phyloP scores from a whole-genome alignment of 768 basidiomycete species.

The Collybiopsis confluens region DNA sequence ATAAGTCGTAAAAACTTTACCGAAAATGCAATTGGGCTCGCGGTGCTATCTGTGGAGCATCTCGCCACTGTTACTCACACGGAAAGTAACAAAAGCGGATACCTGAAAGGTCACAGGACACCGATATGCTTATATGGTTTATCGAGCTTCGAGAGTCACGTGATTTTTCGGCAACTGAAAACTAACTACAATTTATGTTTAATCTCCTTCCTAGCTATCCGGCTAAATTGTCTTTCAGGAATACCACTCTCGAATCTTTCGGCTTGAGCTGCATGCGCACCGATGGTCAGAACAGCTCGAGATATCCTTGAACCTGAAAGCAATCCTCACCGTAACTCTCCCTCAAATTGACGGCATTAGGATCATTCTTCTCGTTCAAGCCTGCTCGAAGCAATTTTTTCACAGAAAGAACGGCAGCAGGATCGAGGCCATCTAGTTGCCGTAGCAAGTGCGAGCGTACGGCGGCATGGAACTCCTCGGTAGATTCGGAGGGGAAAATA shows the following conservation, averaged over 20 bases:
- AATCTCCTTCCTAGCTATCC: constrained; percentile 59
- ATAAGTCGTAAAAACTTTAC: no score
- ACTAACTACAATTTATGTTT: constrained; percentile 51
- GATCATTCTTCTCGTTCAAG: constrained; percentile 56
- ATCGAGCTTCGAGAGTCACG: no score
- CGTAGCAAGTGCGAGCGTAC: constrained; percentile 45
- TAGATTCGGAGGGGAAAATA: constrained; percentile 52
- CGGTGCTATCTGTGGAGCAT: no score
- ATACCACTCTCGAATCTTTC: constrained; percentile 59
- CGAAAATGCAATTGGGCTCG: no score
- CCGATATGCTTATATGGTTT: no score
- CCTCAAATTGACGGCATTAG: constrained; percentile 60
- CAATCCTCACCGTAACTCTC: constrained; percentile 52
- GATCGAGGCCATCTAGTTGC: constrained; percentile 59
- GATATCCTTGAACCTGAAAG: not conserved
- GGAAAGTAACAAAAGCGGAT: no score
- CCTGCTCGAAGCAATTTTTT: constrained; percentile 53
- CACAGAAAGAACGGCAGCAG: constrained; percentile 44
- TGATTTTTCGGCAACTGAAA: not conserved
- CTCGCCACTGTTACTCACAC: no score
- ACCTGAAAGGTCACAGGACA: no score
- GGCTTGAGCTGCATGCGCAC: constrained; percentile 47
- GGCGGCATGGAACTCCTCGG: constrained; percentile 48
- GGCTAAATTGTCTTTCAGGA: constrained; percentile 48
- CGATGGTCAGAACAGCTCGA: not conserved